Percentiles rank a stretch among this genome's conserved stretches.
Conservation (phyloP, 805 yeast genomes). For the Zygosaccharomyces bisporus region DNA sequence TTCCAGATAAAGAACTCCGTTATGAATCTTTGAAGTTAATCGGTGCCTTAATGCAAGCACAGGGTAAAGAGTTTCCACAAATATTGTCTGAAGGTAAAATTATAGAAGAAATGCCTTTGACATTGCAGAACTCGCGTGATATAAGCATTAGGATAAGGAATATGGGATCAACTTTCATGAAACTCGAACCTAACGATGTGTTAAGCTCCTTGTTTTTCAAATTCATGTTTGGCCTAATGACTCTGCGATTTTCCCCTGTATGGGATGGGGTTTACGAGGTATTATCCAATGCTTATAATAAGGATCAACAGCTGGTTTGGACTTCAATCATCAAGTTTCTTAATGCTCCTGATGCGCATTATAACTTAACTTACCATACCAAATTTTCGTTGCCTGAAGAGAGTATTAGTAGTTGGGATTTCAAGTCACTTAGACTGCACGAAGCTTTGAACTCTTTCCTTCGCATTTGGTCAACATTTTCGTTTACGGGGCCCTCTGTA, state of each 20-base stretch:
- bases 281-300: slow-evolving; percentile 45
- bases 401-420: slow-evolving; percentile 37
- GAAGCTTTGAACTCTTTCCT: slow-evolving; percentile 38
- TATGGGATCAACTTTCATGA: slow-evolving; percentile 45
- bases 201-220: slow-evolving; percentile 38
- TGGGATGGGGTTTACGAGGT: slow-evolving; percentile 75
- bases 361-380: slow-evolving; percentile 21
- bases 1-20: slow-evolving; percentile 52
- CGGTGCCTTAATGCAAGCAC: slow-evolving; percentile 26
- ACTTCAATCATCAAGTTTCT: slow-evolving; percentile 41
- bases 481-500: slow-evolving; percentile 37
- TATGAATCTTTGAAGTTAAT: slow-evolving; percentile 49
- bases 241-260: slow-evolving; percentile 75
- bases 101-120: slow-evolving; percentile 71
- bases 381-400: slow-evolving; percentile 12
- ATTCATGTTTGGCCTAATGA: slow-evolving; percentile 64
- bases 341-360: slow-evolving; percentile 21
- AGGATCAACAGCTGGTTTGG: slow-evolving; percentile 53
- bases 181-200: slow-evolving; percentile 27
- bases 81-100: slow-evolving; percentile 49
- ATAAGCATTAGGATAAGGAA: slow-evolving; percentile 63
- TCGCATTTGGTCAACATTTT: slow-evolving; percentile 35
- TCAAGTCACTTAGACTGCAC: slow-evolving; percentile 45
- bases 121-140: slow-evolving; percentile 69
- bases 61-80: slow-evolving; percentile 36